Evolutionary conservation across 2,329 filamentous ascomycete genomes (phyloP), one percentile per base, ranked within the genome.

Genomic region (Aureobasidium leucospermi): DNA sequence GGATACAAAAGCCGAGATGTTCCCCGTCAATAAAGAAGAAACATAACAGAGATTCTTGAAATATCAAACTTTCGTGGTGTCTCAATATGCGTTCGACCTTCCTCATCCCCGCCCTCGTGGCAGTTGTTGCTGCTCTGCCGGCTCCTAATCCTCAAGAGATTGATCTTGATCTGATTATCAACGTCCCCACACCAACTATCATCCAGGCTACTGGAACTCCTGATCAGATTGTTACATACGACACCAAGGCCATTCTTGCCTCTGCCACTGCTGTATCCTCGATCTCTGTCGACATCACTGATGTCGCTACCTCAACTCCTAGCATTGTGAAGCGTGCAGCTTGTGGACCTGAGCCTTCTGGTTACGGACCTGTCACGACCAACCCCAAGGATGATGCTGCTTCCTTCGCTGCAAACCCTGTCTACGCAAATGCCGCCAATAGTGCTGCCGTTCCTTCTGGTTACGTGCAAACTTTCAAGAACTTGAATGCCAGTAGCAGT

Each of bases 321-420:
- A 53, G 38, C 42, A 23, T 53, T 19, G 49, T 42, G 28, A 53
- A 42, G 28, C 49, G 49, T 43, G 36, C 56, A 38, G 56, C 43
- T 32, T 58, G 43, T 15, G 34, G n/a, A 41, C 34, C 46, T 23
- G 42, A 49, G 31, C 38, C 46, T 10, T 38, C 29, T 15, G 38
- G 49, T 3, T 53, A 53, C 6, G 49, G 49, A 42, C 38, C 49
- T 7, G 38, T 32, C 7, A 53, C 49, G 2, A 53, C 23, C 28
- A 32, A 53, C 34, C 47, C 59, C 4, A 47, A 62, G 23, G 74
- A 76, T 59, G 72, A 69, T 4, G 65, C 63, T 29, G 60, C 49
- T 51, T 67, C 65, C 8, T 75, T 76, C 63, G 23, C 51, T 9
- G 36, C 16, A 16, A 55, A 63, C 15, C 34, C 55, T 42, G 63